A percentile compares a stretch with the other conserved stretches of the same genome.
phyloP scores from a whole-genome alignment of 495 filamentous ascomycete species.

The Niebla homalea region DNA sequence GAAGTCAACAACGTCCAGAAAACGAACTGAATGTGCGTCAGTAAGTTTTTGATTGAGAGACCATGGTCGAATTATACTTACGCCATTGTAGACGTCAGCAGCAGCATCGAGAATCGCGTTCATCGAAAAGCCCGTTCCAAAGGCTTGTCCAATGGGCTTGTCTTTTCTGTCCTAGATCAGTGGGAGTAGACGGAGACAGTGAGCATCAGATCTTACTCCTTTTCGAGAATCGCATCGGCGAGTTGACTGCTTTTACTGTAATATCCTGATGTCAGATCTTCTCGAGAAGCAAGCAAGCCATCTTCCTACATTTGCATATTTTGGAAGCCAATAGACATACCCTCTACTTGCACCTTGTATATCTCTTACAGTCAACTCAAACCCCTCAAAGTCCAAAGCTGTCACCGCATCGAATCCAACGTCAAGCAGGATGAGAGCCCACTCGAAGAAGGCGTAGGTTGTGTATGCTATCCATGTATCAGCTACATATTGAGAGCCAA shows the following conservation, averaged over 20 bases:
- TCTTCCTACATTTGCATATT: constrained; percentile 53
- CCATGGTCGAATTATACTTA: constrained; percentile 26
- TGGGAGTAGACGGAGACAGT: constrained; percentile 11
- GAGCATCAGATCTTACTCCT: constrained; percentile 50
- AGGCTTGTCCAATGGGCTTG: constrained; percentile 55
- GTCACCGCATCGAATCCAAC: constrained; percentile 95
- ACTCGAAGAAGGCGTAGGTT: constrained; percentile 97
- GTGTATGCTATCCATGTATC: constrained; percentile 63
- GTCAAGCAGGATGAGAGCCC: constrained; percentile 88
- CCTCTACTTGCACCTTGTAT: constrained; percentile 86
- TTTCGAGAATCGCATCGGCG: constrained; percentile 69
- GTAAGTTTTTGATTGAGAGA: constrained; percentile 17
- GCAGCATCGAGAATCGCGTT: constrained; percentile 61
- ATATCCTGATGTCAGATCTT: constrained; percentile 15
- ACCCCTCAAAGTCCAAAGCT: constrained; percentile 79
- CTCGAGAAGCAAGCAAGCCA: constrained; percentile 15
- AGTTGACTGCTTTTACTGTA: constrained; percentile 42
- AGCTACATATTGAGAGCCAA: neutral
- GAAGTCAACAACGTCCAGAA: constrained; percentile 94
- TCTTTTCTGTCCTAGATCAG: constrained; percentile 47
- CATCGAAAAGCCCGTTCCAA: constrained; percentile 61
- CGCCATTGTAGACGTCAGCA: constrained; percentile 87
- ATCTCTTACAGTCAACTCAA: constrained; percentile 84
- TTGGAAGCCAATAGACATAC: constrained; percentile 98
- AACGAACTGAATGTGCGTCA: constrained; percentile 48